Evolutionary conservation across 768 basidiomycete species (phyloP), one percentile per base, ranked within the genome.

Genomic region (Ephemerocybe angulata): DNA sequence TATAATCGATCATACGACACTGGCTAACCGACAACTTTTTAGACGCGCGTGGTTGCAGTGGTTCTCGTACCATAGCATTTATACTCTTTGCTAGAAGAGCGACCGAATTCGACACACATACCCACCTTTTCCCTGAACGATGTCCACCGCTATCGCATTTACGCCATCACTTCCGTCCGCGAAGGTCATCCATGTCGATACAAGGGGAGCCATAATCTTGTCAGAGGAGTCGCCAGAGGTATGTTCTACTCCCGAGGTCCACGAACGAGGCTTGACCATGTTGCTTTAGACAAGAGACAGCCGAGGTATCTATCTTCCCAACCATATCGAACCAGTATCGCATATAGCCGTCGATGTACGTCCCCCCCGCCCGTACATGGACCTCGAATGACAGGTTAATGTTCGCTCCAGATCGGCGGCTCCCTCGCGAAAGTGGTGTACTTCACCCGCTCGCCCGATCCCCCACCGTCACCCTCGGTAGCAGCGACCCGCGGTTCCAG

Each of bases 371-470:
- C 25, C 33, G 30, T n/a, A 17, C 24, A 12, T 19, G 28, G 33
- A 37, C n/a, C n/a, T 53, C 25, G 5, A 41, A 19, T 59, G 49
- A 56, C 47, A 10, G 50, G 22, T 30, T 15, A 21, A 17, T 50
- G 30, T 38, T 25, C 33, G 22, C 33, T 37, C 40, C 71, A 98
- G 95, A 88, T 98, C 67, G 97, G 97, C 25, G 97, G 97, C 40
- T 97, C 95, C 12, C 76, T 99, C 13, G 96, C 95, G 57, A 99
- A 99, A 71, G 91, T 99, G 50, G 93, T 97, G 62, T 99, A 98
- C 74, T 98, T 98, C 71, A 98, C 96, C 42, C 88, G 97, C 47
- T 93, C 94, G 7, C 86, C 90, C 3, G 87, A 90, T 53, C 88
- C 88, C 3, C 87, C 88, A n/a, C 77, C 84, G 28, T 88, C 91